These are phyloP conservation scores for Haematococcus lacustris DNA, from an alignment of 139 green algal species.

Conservation along the genomic window DNA sequence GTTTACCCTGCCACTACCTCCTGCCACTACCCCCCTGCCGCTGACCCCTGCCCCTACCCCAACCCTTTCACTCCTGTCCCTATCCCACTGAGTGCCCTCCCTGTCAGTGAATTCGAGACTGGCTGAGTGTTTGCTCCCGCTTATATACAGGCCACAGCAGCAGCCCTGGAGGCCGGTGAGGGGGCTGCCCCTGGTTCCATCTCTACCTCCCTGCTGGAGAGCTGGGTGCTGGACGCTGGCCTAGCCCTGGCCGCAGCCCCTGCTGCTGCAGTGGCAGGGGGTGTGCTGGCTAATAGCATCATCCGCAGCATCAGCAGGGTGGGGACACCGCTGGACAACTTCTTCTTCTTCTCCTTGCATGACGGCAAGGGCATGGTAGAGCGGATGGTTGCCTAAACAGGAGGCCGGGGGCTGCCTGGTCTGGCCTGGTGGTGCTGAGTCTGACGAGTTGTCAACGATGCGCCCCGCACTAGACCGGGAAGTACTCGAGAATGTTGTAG, in stretches of 20 bases:
- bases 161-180: neutral
- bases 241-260: slow-evolving; percentile 12
- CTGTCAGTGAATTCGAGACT: no score
- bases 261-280: slow-evolving; percentile 72
- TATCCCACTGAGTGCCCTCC: no score
- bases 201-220: neutral
- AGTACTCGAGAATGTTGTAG: no score
- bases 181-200: neutral
- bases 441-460: no score
- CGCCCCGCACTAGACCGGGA: no score
- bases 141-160: neutral
- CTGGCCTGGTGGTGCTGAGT: no score
- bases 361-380: slow-evolving; percentile 53
- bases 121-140: no score
- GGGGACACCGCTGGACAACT: slow-evolving; percentile 72
- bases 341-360: slow-evolving; percentile 66
- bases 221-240: neutral
- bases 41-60: neutral
- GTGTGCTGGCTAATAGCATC: slow-evolving; percentile 78
- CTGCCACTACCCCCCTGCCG: neutral
- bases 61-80: neutral
- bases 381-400: no score
- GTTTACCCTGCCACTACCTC: neutral
- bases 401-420: no score
- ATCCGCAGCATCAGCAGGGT: slow-evolving; percentile 71